These are phyloP conservation scores for Pichia cactophila DNA, from an alignment of 1,139 yeast genomes.

Conservation along the genomic window DNA sequence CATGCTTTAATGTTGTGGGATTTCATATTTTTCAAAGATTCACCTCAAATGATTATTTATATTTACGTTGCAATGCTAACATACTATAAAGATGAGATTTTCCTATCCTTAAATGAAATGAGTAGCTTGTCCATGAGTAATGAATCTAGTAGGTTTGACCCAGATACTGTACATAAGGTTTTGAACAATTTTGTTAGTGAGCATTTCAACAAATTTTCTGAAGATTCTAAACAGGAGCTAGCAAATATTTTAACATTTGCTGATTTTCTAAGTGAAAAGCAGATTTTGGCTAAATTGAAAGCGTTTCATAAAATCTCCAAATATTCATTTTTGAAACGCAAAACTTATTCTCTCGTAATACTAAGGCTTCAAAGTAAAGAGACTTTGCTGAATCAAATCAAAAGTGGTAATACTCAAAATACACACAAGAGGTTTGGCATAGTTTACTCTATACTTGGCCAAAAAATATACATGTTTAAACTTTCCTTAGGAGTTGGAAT, in stretches of 20 bases:
- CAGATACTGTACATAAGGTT: constrained; percentile 37
- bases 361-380: constrained; percentile 16
- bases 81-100: constrained; percentile 35
- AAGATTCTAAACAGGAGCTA: constrained; percentile 29
- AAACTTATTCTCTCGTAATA: constrained; percentile 9
- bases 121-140: constrained; percentile 23
- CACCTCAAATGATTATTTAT: constrained; percentile 39
- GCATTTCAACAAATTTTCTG: background rate
- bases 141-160: constrained; percentile 28
- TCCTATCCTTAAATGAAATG: constrained; percentile 27
- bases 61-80: constrained; percentile 49
- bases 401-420: background rate
- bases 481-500: constrained; percentile 23
- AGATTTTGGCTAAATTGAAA: constrained; percentile 24
- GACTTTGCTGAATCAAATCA: background rate
- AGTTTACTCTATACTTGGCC: background rate
- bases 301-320: constrained; percentile 21
- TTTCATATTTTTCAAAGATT: constrained; percentile 42
- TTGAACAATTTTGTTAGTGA: constrained; percentile 20
- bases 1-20: constrained; percentile 58
- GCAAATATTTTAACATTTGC: constrained; percentile 35
- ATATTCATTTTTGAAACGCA: constrained; percentile 21
- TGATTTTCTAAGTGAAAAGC: constrained; percentile 27
- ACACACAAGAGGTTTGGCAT: background rate
- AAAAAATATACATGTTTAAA: constrained; percentile 16